These are phyloP conservation scores for Pholiota microspora DNA, from an alignment of 768 basidiomycete species.

Conservation along the genomic window DNA sequence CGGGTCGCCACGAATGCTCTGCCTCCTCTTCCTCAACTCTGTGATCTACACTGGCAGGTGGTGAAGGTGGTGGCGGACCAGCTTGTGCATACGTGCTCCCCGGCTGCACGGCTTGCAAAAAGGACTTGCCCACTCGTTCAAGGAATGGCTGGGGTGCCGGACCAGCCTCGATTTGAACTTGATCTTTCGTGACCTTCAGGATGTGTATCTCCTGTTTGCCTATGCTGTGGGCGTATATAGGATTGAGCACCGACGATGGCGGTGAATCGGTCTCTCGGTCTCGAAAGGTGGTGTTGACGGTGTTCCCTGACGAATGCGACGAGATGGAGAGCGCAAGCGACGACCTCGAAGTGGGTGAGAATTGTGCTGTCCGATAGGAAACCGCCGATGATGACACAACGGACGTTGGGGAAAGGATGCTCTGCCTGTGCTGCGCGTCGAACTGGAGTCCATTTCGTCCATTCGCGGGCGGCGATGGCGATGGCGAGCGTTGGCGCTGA, in stretches of 20 bases:
- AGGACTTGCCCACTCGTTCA: constrained; percentile 31
- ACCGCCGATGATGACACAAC: constrained; percentile 30
- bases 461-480: constrained; percentile 10
- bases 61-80: constrained; percentile 59
- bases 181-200: constrained; percentile 50
- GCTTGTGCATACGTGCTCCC: constrained; percentile 17
- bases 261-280: background rate
- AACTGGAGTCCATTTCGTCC: background rate
- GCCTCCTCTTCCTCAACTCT: constrained; percentile 16
- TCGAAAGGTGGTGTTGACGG: constrained; percentile 16
- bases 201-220: constrained; percentile 48
- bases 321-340: constrained; percentile 20
- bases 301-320: constrained; percentile 36
- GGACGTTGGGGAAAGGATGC: constrained; percentile 8
- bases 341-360: background rate
- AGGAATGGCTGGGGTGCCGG: constrained; percentile 30
- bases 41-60: constrained; percentile 34
- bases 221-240: constrained; percentile 10
- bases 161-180: constrained; percentile 39
- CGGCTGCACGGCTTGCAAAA: constrained; percentile 28
- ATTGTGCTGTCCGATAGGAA: constrained; percentile 34
- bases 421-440: constrained; percentile 19
- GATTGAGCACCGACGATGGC: constrained; percentile 20
- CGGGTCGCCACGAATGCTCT: background rate
- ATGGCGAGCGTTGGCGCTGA: constrained; percentile 24